These are phyloP conservation scores for Trypanosoma grayi DNA, from an alignment of 208 protist genomes.

Conservation along the genomic window DNA sequence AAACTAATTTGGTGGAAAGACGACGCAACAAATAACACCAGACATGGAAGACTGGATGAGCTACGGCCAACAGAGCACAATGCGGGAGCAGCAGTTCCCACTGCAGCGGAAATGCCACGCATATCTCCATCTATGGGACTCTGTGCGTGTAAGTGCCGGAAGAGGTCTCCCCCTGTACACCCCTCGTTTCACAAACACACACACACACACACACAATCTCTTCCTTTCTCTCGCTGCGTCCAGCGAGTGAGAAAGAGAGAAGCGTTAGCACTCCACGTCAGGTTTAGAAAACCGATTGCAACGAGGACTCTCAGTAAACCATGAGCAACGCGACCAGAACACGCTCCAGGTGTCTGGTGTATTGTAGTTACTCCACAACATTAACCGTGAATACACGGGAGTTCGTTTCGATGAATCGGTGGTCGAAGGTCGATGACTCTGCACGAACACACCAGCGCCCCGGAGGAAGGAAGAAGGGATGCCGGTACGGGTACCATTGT, in stretches of 20 bases:
- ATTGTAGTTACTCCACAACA: slow-evolving; percentile 33
- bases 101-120: too few relatives aligned
- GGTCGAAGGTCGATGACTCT: slow-evolving; percentile 35
- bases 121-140: not conserved
- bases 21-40: too few relatives aligned
- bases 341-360: too few relatives aligned
- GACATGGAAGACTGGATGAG: too few relatives aligned
- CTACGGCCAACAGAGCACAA: too few relatives aligned
- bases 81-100: too few relatives aligned
- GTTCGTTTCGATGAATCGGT: slow-evolving; percentile 26
- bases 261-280: not conserved
- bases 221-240: too few relatives aligned
- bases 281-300: not conserved
- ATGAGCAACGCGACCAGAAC: not conserved
- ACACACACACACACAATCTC: slow-evolving; percentile 15
- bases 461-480: slow-evolving; percentile 58
- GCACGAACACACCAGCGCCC: slow-evolving; percentile 82
- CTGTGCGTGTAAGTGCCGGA: not conserved
- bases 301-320: not conserved
- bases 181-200: not conserved
- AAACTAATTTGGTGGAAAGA: too few relatives aligned
- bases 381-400: slow-evolving; percentile 76
- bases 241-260: not conserved
- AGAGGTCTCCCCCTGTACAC: too few relatives aligned
- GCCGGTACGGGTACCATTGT: slow-evolving; percentile 49